Evolutionary conservation across 2,329 filamentous ascomycete genomes (phyloP), one percentile per base, ranked within the genome.

Genomic region (Diaporthe longicolla): DNA sequence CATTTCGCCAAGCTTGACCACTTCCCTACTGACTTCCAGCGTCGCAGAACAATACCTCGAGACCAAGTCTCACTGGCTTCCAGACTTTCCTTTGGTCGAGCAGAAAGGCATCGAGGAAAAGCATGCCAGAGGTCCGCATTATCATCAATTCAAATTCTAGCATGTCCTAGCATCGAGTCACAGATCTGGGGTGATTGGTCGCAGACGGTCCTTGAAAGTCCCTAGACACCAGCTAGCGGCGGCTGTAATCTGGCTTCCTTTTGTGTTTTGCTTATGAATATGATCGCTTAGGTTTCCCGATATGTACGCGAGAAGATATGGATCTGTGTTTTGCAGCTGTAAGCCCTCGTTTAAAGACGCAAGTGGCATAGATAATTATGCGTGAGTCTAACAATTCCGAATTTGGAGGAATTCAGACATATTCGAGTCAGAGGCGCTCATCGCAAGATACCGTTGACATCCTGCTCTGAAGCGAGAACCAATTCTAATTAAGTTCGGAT

Each of bases 1-100:
- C 40, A 19, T 19, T 43, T 43, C 40, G 40, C 40, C 40, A 26
- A 8, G n/a, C 48, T 52, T 52, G 21, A 52, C n/a, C 48, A 52
- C 48, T 26, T 15, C 11, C n/a, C 26, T 52, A 52, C 48, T 52
- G n/a, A 52, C 48, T 43, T 15, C 40, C 48, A 52, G 48, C n/a
- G 48, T 52, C 26, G 21, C 43, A 68, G 63, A 68, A 17, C 63
- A 68, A 35, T 68, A 52, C 45, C 40, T 68, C 26, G 63, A 68
- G 48, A 52, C 43, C n/a, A 68, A 68, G 63, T 68, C 43, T 15
- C 63, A 68, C 43, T 68, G 63, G 63, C 63, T 68, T 68, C 63
- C 63, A 52, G 63, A 52, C 13, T 54, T 68, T 3, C 17, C 63
- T 52, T 45, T 68, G 7, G 19, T 45, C 32, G 21, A 29, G 15